Conservation (phyloP, 768 basidiomycete species). For the Lentinula aciculospora region DNA sequence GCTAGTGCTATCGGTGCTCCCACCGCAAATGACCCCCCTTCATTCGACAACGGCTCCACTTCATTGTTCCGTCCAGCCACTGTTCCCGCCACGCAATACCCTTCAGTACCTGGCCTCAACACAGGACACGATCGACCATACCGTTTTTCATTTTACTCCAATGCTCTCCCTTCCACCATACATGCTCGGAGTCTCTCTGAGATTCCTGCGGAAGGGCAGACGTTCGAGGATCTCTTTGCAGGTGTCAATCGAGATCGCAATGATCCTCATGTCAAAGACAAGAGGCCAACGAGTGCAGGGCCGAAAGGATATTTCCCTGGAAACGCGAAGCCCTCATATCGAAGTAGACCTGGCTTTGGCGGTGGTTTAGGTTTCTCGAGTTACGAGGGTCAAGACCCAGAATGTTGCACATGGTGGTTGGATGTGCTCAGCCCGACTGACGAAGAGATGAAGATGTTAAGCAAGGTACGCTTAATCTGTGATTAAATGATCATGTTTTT, state of each 20-base stretch:
- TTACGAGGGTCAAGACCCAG: conserved; percentile 37
- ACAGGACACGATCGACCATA: conserved; percentile 84
- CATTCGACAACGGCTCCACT: neutral
- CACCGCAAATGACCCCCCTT: neutral
- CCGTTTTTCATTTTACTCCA: conserved; percentile 98
- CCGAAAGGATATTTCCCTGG: conserved; percentile 14
- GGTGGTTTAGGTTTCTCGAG: conserved; percentile 13
- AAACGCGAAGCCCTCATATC: conserved; percentile 14
- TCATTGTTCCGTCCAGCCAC: conserved; percentile 2
- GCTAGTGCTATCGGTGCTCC: neutral
- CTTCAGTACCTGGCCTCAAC: conserved; percentile 20
- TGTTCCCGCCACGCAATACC: neutral
- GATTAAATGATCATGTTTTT: neutral
- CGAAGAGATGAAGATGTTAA: conserved; percentile 96
- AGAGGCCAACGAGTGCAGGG: neutral
- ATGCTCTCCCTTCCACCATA: conserved; percentile 85
- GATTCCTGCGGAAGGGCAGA: conserved; percentile 89
- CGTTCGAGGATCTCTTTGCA: conserved; percentile 85
- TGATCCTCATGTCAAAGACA: neutral
- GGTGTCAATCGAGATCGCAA: conserved; percentile 30
- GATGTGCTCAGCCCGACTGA: conserved; percentile 93
- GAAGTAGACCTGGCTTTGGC: neutral
- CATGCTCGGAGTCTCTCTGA: conserved; percentile 92
- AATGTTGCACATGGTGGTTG: conserved; percentile 93
- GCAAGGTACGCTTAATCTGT: conserved; percentile 53